Evolutionary conservation across 345 rosid species (phyloP), one percentile per base, ranked within the genome.

Genomic region (Eucalyptus viminalis): DNA sequence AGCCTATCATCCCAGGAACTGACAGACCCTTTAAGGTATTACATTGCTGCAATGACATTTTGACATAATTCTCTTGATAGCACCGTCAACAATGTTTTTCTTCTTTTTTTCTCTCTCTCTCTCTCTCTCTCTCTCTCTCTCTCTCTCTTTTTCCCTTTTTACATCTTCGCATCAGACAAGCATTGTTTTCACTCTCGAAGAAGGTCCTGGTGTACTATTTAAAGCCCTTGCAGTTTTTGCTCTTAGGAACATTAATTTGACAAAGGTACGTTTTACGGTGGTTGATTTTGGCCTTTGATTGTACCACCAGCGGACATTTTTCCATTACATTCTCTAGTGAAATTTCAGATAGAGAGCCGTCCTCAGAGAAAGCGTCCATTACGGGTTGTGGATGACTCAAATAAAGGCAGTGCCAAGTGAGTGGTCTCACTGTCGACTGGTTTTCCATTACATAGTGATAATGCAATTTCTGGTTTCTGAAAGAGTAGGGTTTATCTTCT

Each of bases 151-250:
- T 11, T 25, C 25, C 83, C 19, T 13, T 22, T 49, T 51, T 51
- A 51, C 81, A 15, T 69, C 90, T 72, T 91, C 14, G 31, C 72
- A n/a, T 86, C 94, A 98, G 99, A 98, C 99, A 22, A 97, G 99
- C 93, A 96, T 98, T 72, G 99, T 95, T 92, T 98, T 97, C 94
- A 92, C 98, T 56, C 91, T 98, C n/a, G 99, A 97, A 91, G 98
- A 97, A 93, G 99, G 99, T 87, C 97, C 98, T 24, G 99, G 99
- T 34, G 88, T 95, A 91, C 94, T 98, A 89, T 96, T 97, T 92
- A 96, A 96, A 90, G 99, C 98, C 76, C 93, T 98, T 89, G 96
- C 99, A 45, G 99, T 95, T 88, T 98, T 98, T 93, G 95, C 99
- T 56, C 89, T 94, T 91, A 94, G 99, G 93, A 92, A 91, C 94